phyloP scores from a whole-genome alignment of 257 asterid species.

The Plectranthus barbatus region DNA sequence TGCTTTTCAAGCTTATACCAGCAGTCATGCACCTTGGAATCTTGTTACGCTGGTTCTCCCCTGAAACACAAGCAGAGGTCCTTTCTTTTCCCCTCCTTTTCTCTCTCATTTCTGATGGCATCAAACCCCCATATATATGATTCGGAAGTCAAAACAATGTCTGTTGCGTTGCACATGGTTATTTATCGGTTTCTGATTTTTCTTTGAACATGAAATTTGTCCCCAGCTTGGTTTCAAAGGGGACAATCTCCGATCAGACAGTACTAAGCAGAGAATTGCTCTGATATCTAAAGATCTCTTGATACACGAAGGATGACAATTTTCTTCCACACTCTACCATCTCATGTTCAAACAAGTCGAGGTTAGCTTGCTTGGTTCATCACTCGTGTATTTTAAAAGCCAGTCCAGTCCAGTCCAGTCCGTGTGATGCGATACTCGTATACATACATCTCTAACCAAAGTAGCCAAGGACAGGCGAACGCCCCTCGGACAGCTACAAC shows the following conservation, averaged over 20 bases:
- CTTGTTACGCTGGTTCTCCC: slow-evolving; percentile 84
- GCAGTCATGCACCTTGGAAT: slow-evolving; percentile 92
- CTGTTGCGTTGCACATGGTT: background rate
- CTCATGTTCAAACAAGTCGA: slow-evolving; percentile 8
- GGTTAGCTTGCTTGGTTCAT: slow-evolving; percentile 6
- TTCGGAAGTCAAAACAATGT: background rate
- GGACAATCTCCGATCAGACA: slow-evolving; percentile 70
- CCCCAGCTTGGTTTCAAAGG: slow-evolving; percentile 70
- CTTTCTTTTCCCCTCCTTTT: background rate
- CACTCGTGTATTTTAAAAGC: slow-evolving; percentile 5
- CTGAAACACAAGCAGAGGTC: slow-evolving; percentile 80
- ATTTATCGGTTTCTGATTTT: background rate
- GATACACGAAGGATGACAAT: slow-evolving; percentile 42
- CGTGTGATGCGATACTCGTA: slow-evolving; percentile 8
- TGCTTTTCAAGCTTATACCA: slow-evolving; percentile 93
- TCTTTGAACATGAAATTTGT: slow-evolving; percentile 2
- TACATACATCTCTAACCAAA: slow-evolving; percentile 21
- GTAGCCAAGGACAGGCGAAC: slow-evolving; percentile 19
- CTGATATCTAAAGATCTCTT: slow-evolving; percentile 63
- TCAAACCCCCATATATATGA: background rate
- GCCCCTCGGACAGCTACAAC: slow-evolving; percentile 16
- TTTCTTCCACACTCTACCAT: background rate
- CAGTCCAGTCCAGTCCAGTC: too few relatives aligned
- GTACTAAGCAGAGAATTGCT: slow-evolving; percentile 82
- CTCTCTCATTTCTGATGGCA: background rate